Evolutionary conservation across 192 early-diverging fungal genomes (phyloP).

Genomic region (Umbelopsis sp.): DNA sequence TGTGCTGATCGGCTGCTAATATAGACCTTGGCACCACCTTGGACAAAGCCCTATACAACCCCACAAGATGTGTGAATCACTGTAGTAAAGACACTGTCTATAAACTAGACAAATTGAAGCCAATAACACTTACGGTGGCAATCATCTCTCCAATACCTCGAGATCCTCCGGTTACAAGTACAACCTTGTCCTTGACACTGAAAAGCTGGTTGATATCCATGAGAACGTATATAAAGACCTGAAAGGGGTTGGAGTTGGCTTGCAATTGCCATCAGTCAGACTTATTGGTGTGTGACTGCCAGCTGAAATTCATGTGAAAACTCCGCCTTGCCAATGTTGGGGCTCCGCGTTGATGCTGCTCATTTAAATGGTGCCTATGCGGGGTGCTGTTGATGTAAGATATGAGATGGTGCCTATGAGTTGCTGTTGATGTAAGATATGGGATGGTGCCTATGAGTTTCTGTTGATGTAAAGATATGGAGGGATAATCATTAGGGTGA

Average conservation of each 20-base stretch:
- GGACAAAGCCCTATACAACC: conserved; percentile 63
- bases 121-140: conserved; percentile 39
- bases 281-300: not conserved
- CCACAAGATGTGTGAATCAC: not conserved
- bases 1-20: conserved; percentile 79
- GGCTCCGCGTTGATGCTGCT: too few species aligned
- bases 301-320: not conserved
- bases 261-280: conserved; percentile 4
- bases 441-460: too few species aligned
- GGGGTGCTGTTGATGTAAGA: too few species aligned
- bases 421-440: too few species aligned
- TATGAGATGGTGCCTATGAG: too few species aligned
- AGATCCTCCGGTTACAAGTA: conserved; percentile 79
- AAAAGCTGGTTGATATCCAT: conserved; percentile 63
- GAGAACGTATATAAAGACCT: conserved; percentile 8
- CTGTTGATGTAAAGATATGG: too few species aligned
- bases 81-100: not conserved
- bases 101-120: not conserved
- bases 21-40: conserved; percentile 90
- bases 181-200: conserved; percentile 76
- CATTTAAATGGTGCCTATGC: too few species aligned
- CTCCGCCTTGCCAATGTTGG: not conserved
- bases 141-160: conserved; percentile 64
- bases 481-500: too few species aligned
- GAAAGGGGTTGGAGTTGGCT: not conserved